Conservation (phyloP, 768 basidiomycete genomes). For the Pulveroboletus sp. region DNA sequence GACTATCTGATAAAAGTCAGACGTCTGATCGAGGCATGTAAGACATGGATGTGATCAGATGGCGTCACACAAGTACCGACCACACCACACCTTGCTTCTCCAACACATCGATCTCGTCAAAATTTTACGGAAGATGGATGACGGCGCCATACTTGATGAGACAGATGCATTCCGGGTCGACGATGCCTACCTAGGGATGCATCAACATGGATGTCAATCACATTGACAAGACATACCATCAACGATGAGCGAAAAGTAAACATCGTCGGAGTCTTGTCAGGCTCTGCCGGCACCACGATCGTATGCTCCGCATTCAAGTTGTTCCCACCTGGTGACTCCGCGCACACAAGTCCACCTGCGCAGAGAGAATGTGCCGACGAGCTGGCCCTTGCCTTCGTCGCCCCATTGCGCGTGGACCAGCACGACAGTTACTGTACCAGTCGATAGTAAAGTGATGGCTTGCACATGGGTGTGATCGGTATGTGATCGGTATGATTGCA, state of each 20-base stretch:
- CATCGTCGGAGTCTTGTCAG: constrained; percentile 70
- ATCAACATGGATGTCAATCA: not conserved
- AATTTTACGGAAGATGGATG: constrained; percentile 92
- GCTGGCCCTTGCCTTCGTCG: constrained; percentile 92
- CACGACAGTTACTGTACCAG: constrained; percentile 63
- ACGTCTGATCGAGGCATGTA: constrained; percentile 78
- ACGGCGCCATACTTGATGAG: constrained; percentile 96
- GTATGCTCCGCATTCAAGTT: constrained; percentile 99
- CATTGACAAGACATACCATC: constrained; percentile 62
- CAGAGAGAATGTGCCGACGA: constrained; percentile 95
- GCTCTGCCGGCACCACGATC: constrained; percentile 77
- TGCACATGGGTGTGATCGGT: no score
- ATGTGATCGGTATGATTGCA: no score
- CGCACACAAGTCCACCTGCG: constrained; percentile 87
- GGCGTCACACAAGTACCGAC: not conserved
- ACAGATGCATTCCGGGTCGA: constrained; percentile 62
- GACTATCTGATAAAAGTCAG: constrained; percentile 99
- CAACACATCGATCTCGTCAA: constrained; percentile 85
- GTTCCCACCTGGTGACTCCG: constrained; percentile 97
- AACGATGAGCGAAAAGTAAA: constrained; percentile 97
- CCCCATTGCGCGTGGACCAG: constrained; percentile 92
- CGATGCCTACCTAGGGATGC: constrained; percentile 18
- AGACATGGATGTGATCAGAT: constrained; percentile 55
- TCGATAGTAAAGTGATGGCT: no score
- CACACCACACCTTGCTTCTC: constrained; percentile 67